A percentile compares a stretch with the other conserved stretches of the same genome.
Conservation (phyloP, 257 asterid genomes). For the Solanum ossicruentum region DNA sequence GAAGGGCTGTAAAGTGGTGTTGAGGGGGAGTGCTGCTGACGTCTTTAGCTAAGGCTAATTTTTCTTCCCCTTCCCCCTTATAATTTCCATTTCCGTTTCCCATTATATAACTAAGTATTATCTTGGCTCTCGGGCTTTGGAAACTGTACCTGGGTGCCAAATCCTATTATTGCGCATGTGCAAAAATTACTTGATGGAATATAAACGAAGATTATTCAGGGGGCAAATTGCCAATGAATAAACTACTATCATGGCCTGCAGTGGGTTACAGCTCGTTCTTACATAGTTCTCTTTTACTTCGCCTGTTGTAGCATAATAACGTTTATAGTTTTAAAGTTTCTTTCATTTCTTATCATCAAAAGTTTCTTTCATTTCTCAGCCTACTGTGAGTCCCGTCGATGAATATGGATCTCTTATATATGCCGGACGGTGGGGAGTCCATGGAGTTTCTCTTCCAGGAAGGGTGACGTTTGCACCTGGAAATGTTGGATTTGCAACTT, state of each 20-base stretch:
- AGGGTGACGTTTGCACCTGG: conserved; percentile 98
- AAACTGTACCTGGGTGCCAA: background rate
- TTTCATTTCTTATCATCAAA: background rate
- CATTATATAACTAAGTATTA: background rate
- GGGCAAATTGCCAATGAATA: background rate
- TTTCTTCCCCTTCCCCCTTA: rapidly evolving
- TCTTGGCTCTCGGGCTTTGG: background rate
- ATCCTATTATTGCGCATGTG: background rate
- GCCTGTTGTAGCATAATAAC: background rate
- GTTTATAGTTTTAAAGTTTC: background rate
- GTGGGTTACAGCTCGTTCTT: background rate
- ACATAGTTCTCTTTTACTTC: background rate
- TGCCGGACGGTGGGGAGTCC: conserved; percentile 95
- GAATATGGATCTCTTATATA: conserved; percentile 79
- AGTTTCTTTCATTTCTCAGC: conserved; percentile 27
- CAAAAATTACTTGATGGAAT: background rate
- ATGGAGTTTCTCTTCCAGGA: conserved; percentile 93
- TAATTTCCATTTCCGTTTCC: background rate
- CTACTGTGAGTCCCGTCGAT: conserved; percentile 62
- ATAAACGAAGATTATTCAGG: background rate
- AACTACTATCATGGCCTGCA: background rate
- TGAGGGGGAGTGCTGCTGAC: background rate
- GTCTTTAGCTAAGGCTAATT: background rate
- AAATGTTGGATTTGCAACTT: conserved; percentile 78
- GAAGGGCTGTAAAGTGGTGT: background rate